Evolutionary conservation across 1,284 basidiomycete genomes (phyloP), one percentile per base, ranked within the genome.

Genomic region (Thelephora terrestris): DNA sequence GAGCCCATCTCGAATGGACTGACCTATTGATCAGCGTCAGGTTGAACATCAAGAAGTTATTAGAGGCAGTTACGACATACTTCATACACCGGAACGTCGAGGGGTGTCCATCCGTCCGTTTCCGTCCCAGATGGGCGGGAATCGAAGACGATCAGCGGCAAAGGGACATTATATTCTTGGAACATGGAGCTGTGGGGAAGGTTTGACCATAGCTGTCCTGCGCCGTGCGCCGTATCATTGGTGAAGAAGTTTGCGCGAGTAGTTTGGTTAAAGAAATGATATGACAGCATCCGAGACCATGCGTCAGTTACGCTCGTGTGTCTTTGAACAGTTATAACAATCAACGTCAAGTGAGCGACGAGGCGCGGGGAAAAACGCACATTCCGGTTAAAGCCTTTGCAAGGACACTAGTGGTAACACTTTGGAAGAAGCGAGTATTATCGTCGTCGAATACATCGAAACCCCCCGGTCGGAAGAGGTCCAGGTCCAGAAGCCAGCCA

Each of bases 231-330:
- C 6, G 73, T 68, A 32, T 73, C 61, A 47, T 81, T 80, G 0
- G 72, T 75, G 60, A 79, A 80, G 55, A 82, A 77, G 54, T 82
- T 80, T 4, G 50, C 43, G n/a, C 70, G 64, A 14, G 67, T 65
- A 0, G 80, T 84, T 53, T 77, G 73, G 54, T 80, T 82, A 47
- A 83, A 62, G 56, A 83, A 84, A 58, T 84, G 80, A 53, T 79
- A 83, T 1, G 78, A 75, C 38, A 82, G 70, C 67, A 78, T 74
- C 4, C 80, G 74, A 0, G 75, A 65, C 79, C 78, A 81, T 3
- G 76, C 64, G 55, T 84, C 81, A 0, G 76, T 77, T 32, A 81
- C 51, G 52, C 78, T 81, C 24, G 77, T 80, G 55, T 80, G 73
- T 45, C 80, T 83, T 52, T 2, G 42, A 5, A 47, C 5, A 45